phyloP scores from a whole-genome alignment of 164 flowering plant genomes.

The Sextonia rubra region DNA sequence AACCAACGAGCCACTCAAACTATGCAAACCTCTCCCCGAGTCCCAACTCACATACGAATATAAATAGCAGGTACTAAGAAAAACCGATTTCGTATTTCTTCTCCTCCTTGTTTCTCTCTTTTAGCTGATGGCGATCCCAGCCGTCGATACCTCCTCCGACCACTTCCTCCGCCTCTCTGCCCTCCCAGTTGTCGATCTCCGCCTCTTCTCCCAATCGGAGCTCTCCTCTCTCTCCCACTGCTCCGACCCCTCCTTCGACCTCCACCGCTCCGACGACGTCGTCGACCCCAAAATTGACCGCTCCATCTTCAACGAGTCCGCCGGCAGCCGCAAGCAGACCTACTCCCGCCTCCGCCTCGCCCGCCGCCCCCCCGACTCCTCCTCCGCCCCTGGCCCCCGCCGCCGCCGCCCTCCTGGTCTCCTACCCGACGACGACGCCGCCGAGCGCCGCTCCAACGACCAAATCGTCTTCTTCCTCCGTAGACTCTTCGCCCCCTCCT shows the following conservation, averaged over 20 bases:
- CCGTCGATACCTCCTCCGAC: slow-evolving; percentile 23
- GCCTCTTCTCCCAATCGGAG: slow-evolving; percentile 68
- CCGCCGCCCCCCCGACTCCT: slow-evolving; percentile 33
- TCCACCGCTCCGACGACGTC: slow-evolving; percentile 38
- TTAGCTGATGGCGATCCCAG: slow-evolving; percentile 47
- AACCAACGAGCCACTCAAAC: no score
- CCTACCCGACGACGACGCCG: slow-evolving; percentile 23
- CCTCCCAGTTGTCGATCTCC: slow-evolving; percentile 67
- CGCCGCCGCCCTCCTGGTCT: background rate
- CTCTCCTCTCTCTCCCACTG: slow-evolving; percentile 56
- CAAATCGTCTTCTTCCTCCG: slow-evolving; percentile 35
- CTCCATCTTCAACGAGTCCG: slow-evolving; percentile 81
- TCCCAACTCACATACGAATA: no score
- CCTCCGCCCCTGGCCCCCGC: slow-evolving; percentile 13
- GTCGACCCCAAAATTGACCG: slow-evolving; percentile 77
- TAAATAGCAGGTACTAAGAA: no score
- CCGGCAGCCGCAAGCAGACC: slow-evolving; percentile 92
- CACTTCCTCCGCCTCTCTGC: slow-evolving; percentile 29
- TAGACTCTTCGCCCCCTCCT: background rate
- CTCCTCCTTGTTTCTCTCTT: no score
- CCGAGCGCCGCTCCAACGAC: slow-evolving; percentile 39
- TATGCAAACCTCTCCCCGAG: no score
- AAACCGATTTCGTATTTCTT: no score
- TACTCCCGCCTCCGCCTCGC: slow-evolving; percentile 86
- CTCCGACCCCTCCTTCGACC: slow-evolving; percentile 34